Evolutionary conservation across 2,329 filamentous ascomycete species (phyloP).

Genomic region (Emergomyces orientalis): DNA sequence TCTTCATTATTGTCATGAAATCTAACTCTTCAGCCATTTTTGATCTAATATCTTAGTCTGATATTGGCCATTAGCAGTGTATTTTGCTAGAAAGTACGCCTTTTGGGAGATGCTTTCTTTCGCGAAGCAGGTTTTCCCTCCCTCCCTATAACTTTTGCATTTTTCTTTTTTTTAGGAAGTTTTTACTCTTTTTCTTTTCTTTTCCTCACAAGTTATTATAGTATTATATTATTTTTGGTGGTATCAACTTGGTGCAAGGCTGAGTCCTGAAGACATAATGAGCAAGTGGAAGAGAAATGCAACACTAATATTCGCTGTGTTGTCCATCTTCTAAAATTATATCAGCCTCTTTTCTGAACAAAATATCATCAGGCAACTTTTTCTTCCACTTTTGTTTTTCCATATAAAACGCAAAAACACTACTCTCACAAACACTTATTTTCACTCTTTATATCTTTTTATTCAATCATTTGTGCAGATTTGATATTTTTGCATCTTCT

Average conservation of each 20-base stretch:
- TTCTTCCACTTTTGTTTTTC: neutral
- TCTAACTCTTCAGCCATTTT: neutral
- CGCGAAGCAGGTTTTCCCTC: neutral
- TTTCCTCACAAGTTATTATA: too few relatives aligned
- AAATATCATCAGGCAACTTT: too few relatives aligned
- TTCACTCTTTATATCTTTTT: neutral
- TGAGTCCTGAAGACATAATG: too few relatives aligned
- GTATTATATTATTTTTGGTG: too few relatives aligned
- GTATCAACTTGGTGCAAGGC: too few relatives aligned
- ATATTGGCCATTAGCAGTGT: neutral
- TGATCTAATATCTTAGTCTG: neutral
- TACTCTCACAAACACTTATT: neutral
- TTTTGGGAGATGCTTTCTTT: neutral
- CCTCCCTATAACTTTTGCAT: too few relatives aligned
- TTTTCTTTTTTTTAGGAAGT: too few relatives aligned
- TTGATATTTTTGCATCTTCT: neutral
- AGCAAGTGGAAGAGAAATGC: too few relatives aligned
- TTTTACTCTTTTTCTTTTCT: too few relatives aligned
- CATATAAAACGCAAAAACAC: neutral
- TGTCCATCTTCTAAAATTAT: too few relatives aligned
- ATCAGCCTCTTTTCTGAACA: too few relatives aligned
- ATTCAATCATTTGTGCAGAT: neutral
- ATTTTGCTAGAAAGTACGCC: neutral
- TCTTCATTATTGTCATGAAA: neutral
- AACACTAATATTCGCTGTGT: too few relatives aligned